phyloP scores from a whole-genome alignment of 2,329 filamentous ascomycete species.

The Neofusicoccum sp. region DNA sequence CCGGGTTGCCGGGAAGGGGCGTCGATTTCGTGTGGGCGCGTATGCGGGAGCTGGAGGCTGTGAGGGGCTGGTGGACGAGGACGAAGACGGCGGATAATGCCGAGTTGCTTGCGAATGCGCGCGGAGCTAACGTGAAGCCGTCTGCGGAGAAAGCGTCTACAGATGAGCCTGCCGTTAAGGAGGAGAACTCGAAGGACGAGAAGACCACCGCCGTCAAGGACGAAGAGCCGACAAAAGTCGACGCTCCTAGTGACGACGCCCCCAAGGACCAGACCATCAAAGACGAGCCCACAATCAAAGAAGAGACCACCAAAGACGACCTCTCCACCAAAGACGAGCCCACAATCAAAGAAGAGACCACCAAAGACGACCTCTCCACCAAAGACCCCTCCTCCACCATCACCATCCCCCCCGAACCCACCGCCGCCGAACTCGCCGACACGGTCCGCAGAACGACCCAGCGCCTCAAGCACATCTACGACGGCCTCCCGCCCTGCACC shows the following conservation, averaged over 20 bases:
- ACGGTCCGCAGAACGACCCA: conserved; percentile 51
- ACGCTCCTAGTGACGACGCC: neutral
- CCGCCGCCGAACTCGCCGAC: conserved; percentile 38
- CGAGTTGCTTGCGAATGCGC: conserved; percentile 23
- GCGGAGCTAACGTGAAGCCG: neutral
- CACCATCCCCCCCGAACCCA: neutral
- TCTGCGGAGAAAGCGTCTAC: neutral
- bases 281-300: neutral
- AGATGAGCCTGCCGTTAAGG: neutral
- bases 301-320: neutral
- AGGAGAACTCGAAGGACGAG: neutral
- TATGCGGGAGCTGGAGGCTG: conserved; percentile 59
- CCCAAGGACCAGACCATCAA: neutral
- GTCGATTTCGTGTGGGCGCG: conserved; percentile 64
- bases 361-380: neutral
- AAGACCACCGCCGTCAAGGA: neutral
- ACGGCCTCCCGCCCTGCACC: conserved; percentile 57
- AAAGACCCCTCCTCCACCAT: neutral
- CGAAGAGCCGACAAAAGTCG: neutral
- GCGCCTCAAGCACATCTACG: conserved; percentile 53
- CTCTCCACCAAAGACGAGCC: neutral
- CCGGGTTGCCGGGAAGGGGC: conserved; percentile 48
- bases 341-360: neutral
- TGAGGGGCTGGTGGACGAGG: conserved; percentile 60
- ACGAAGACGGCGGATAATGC: conserved; percentile 40